Evolutionary conservation across 2,329 filamentous ascomycete species (phyloP).

Genomic region (Elsinoe arachidis): DNA sequence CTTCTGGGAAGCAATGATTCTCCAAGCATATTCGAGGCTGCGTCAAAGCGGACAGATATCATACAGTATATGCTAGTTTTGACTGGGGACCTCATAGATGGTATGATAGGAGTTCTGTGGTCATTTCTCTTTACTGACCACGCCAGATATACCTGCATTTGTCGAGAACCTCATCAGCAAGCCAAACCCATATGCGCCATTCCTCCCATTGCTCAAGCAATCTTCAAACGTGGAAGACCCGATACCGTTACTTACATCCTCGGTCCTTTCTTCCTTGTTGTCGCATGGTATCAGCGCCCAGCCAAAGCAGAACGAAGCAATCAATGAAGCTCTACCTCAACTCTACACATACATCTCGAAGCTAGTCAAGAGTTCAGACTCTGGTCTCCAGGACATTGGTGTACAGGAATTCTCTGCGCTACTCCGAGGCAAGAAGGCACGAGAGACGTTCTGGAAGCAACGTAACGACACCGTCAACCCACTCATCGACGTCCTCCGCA

Average conservation of each 20-base stretch:
- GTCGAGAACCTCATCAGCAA: conserved; percentile 67
- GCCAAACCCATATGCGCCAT: conserved; percentile 63
- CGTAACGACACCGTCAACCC: conserved; percentile 75
- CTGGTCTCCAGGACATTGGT: conserved; percentile 87
- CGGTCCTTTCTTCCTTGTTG: conserved; percentile 74
- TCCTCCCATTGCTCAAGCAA: conserved; percentile 74
- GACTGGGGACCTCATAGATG: conserved; percentile 75
- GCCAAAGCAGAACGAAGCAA: conserved; percentile 51
- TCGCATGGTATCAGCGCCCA: conserved; percentile 53
- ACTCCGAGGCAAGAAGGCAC: conserved; percentile 63
- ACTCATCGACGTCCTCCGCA: conserved; percentile 68
- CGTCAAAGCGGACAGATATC: conserved; percentile 78
- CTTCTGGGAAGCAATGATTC: conserved; percentile 61
- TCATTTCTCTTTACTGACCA: conserved; percentile 18
- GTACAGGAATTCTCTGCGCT: conserved; percentile 85
- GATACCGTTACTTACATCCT: conserved; percentile 81
- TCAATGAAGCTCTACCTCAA: conserved; percentile 67
- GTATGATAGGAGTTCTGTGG: conserved; percentile 38
- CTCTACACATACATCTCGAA: conserved; percentile 80
- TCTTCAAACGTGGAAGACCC: conserved; percentile 76
- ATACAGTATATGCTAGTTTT: conserved; percentile 92
- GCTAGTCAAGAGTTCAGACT: conserved; percentile 75
- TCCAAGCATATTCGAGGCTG: conserved; percentile 73
- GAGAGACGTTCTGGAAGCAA: conserved; percentile 85
- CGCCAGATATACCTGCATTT: conserved; percentile 66